Evolutionary conservation across 768 basidiomycete species (phyloP).

Genomic region (Peribolospora kevripleyi): DNA sequence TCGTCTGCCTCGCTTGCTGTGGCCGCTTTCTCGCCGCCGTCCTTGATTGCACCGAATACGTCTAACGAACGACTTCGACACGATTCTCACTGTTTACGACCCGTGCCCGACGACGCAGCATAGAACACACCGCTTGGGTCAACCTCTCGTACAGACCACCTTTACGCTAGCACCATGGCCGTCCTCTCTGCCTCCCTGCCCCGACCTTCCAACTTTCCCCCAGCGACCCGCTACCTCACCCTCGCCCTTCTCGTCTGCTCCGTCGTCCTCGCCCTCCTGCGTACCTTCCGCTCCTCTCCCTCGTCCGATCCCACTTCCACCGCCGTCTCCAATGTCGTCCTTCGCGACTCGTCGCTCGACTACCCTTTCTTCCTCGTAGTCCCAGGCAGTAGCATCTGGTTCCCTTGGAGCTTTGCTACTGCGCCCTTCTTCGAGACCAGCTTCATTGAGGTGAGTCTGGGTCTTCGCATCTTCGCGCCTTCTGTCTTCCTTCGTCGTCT

Average conservation of each 20-base stretch:
- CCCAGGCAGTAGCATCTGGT: slow-evolving; percentile 8
- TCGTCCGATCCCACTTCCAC: not conserved
- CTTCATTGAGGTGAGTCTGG: slow-evolving; percentile 46
- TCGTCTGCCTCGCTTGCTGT: too few relatives aligned
- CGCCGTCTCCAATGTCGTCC: not conserved
- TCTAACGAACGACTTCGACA: too few relatives aligned
- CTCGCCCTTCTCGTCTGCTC: slow-evolving; percentile 3
- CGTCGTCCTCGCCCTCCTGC: slow-evolving; percentile 5
- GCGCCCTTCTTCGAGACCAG: slow-evolving; percentile 66
- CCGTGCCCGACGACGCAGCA: not conserved
- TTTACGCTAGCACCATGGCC: not conserved
- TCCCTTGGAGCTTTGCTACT: slow-evolving; percentile 80
- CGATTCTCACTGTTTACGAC: too few relatives aligned
- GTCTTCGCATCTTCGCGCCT: not conserved
- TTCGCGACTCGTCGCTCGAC: slow-evolving; percentile 7
- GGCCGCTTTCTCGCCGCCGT: too few relatives aligned
- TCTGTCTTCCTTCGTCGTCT: not conserved
- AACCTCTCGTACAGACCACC: not conserved
- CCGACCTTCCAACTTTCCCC: slow-evolving; percentile 3
- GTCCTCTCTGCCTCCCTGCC: slow-evolving; percentile 1
- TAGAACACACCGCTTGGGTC: not conserved
- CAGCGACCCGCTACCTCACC: slow-evolving; percentile 9
- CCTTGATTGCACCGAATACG: too few relatives aligned
- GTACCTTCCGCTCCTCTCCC: not conserved
- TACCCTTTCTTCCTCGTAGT: slow-evolving; percentile 14